Conservation (phyloP, 352 stramenopile genomes). For the Nothophytophthora sp. region DNA sequence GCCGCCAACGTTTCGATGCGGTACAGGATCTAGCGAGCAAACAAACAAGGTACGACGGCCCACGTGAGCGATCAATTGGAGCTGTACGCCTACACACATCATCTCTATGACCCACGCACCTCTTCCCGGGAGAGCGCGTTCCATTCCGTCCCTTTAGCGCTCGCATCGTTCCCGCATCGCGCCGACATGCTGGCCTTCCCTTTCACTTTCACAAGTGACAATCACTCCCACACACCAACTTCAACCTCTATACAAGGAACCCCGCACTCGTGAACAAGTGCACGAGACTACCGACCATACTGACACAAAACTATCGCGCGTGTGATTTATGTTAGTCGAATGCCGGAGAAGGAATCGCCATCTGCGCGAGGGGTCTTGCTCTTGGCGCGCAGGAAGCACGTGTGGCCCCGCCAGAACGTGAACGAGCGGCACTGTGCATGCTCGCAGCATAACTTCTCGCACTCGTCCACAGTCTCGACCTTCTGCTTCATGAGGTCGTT, state of each 20-base stretch:
- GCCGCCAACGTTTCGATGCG: slow-evolving; percentile 59
- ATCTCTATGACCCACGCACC: slow-evolving; percentile 14
- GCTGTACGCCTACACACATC: neutral
- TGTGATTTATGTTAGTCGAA: slow-evolving; percentile 34
- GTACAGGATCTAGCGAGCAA: slow-evolving; percentile 39
- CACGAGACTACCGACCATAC: neutral
- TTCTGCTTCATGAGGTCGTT: slow-evolving; percentile 66
- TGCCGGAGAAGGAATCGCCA: slow-evolving; percentile 60
- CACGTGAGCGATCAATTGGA: too few species aligned
- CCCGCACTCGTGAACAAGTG: slow-evolving; percentile 9
- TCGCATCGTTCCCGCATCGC: slow-evolving; percentile 2
- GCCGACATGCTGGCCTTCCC: slow-evolving; percentile 5
- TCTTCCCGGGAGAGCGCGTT: slow-evolving; percentile 38
- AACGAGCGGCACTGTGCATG: slow-evolving; percentile 64
- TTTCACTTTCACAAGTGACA: slow-evolving; percentile 23
- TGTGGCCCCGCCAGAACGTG: slow-evolving; percentile 67
- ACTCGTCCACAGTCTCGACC: slow-evolving; percentile 60
- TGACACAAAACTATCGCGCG: slow-evolving; percentile 17
- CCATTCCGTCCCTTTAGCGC: slow-evolving; percentile 1
- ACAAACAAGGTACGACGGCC: neutral
- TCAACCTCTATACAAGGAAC: slow-evolving; percentile 39
- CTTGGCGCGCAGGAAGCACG: slow-evolving; percentile 65
- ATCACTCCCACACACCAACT: slow-evolving; percentile 28
- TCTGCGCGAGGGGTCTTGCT: slow-evolving; percentile 43
- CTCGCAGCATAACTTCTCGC: slow-evolving; percentile 62